These are phyloP conservation scores for Hygrophoropsis aurantiaca DNA, from an alignment of 768 basidiomycete species.

Conservation along the genomic window DNA sequence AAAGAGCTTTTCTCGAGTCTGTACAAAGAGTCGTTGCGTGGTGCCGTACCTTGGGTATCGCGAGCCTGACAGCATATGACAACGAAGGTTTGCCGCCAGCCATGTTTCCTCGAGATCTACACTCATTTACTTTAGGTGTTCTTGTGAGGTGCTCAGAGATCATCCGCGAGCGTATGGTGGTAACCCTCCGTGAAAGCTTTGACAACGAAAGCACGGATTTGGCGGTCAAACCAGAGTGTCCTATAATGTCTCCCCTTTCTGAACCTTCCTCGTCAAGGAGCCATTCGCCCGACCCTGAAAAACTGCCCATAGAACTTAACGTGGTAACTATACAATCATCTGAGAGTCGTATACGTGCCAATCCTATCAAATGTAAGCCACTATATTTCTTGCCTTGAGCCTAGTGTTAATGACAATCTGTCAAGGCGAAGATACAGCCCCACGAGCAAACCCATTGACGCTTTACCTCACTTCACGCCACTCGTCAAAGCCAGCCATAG, in stretches of 20 bases:
- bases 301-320: slow-evolving; percentile 10
- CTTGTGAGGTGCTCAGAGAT: slow-evolving; percentile 39
- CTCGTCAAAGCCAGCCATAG: slow-evolving; percentile 67
- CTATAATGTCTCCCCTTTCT: slow-evolving; percentile 75
- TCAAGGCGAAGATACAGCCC: slow-evolving; percentile 10
- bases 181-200: slow-evolving; percentile 18
- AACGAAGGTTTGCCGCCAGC: slow-evolving; percentile 52
- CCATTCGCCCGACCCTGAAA: slow-evolving; percentile 47
- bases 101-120: too few species aligned
- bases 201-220: slow-evolving; percentile 43
- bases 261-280: slow-evolving; percentile 68
- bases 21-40: slow-evolving; percentile 54
- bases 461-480: slow-evolving; percentile 57
- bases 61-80: slow-evolving; percentile 71
- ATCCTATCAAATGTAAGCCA: slow-evolving; percentile 14
- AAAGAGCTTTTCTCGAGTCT: slow-evolving; percentile 49
- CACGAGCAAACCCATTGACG: slow-evolving; percentile 32
- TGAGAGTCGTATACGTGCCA: slow-evolving; percentile 6
- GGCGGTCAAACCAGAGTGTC: slow-evolving; percentile 71
- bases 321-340: slow-evolving; percentile 16
- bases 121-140: slow-evolving; percentile 38
- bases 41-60: slow-evolving; percentile 64
- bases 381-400: background rate
- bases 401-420: slow-evolving; percentile 10
- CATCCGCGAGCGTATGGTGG: slow-evolving; percentile 42